Conservation (phyloP, 306 rosid genomes). For the Fragaria iinumae region DNA sequence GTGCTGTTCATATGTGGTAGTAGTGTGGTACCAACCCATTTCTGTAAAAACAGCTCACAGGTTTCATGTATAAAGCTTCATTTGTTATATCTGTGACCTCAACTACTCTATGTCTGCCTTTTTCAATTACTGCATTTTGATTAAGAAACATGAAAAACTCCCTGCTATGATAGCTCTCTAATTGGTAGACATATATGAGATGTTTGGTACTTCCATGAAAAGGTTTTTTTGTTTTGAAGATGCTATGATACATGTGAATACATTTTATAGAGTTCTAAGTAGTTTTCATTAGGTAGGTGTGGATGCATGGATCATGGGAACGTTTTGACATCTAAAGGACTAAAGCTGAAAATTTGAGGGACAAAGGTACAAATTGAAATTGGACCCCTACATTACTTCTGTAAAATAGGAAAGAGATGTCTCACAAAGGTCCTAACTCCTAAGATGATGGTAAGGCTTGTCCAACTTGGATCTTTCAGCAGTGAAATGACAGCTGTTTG, state of each 20-base stretch:
- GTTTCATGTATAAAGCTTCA: conserved; percentile 9
- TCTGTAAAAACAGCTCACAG: conserved; percentile 11
- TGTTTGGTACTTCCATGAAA: not conserved
- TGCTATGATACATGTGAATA: not conserved
- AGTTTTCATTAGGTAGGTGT: not conserved
- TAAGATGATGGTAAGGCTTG: not conserved
- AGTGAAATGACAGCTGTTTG: too few relatives aligned
- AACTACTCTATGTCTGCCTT: not conserved
- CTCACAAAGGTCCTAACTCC: not conserved
- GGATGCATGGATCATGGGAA: not conserved
- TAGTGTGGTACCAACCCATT: conserved; percentile 6
- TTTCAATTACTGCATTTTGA: not conserved
- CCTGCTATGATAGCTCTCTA: not conserved
- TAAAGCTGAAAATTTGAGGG: not conserved
- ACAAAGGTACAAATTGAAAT: not conserved
- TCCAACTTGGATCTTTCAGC: not conserved
- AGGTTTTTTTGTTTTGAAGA: not conserved
- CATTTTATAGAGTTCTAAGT: not conserved
- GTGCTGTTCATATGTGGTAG: conserved; percentile 7
- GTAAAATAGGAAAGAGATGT: not conserved
- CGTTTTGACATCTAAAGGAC: not conserved
- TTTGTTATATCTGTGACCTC: not conserved
- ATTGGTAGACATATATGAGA: not conserved
- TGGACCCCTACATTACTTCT: not conserved
- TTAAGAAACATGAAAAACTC: not conserved